These are phyloP conservation scores for Emericellopsis cladophorae DNA, from an alignment of 2,329 filamentous ascomycete species.

Conservation along the genomic window DNA sequence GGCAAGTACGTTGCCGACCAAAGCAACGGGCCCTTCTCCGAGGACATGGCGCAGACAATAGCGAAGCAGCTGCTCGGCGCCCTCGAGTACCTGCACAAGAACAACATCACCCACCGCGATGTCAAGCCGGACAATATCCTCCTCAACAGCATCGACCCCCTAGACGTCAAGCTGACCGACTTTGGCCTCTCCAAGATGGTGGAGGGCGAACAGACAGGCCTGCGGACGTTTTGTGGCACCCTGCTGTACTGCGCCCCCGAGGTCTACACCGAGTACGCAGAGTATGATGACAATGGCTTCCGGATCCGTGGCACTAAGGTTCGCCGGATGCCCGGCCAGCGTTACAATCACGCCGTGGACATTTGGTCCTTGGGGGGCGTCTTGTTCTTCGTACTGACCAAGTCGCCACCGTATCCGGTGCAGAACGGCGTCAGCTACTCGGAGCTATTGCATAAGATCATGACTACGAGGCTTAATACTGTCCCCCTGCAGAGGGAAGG, in stretches of 20 bases:
- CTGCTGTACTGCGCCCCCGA: slow-evolving; percentile 93
- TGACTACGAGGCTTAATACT: slow-evolving; percentile 61
- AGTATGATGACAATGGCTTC: slow-evolving; percentile 59
- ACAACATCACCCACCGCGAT: slow-evolving; percentile 93
- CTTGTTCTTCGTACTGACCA: slow-evolving; percentile 74
- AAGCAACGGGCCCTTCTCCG: slow-evolving; percentile 44
- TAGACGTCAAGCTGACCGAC: slow-evolving; percentile 84
- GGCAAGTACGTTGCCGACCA: slow-evolving; percentile 52
- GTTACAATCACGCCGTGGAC: slow-evolving; percentile 86
- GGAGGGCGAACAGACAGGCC: slow-evolving; percentile 77
- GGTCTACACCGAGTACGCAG: slow-evolving; percentile 66
- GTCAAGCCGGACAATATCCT: slow-evolving; percentile 98
- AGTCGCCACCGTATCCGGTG: slow-evolving; percentile 68
- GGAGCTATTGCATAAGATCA: slow-evolving; percentile 74
- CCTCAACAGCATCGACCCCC: slow-evolving; percentile 58
- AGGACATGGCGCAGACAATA: slow-evolving; percentile 58
- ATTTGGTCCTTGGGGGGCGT: slow-evolving; percentile 95
- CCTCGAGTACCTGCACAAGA: slow-evolving; percentile 72
- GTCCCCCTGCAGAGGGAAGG: slow-evolving; percentile 43
- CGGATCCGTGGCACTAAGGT: slow-evolving; percentile 50
- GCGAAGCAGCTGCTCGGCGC: slow-evolving; percentile 68
- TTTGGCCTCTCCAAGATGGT: slow-evolving; percentile 95
- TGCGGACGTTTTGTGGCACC: slow-evolving; percentile 94
- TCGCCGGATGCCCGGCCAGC: slow-evolving; percentile 42
- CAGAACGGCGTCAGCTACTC: slow-evolving; percentile 63